Base-by-base conservation (phyloP, 176 grass and related monocot genomes). In the Aechmea fasciata region DNA sequence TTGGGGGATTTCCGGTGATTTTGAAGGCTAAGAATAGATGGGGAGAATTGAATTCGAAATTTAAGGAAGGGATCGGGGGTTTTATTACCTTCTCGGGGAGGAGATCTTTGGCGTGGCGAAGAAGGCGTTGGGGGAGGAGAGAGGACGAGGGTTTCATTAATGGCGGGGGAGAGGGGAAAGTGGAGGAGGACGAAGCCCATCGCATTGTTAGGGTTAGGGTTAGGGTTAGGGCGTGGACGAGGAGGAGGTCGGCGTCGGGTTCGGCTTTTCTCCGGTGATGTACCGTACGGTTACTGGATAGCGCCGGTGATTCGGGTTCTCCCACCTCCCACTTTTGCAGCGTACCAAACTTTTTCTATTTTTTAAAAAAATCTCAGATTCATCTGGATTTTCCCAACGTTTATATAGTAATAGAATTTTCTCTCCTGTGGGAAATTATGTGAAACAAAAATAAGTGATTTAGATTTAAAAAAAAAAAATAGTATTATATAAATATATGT, bases 121-220 rank as follows among this genome's bases (percentile, higher is more conserved):
- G 50, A 72, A 52, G 71, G 73, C 80, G 15, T 33, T 67, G 59
- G 81, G 75, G 78, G 73, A 81, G 63, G 3, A 24, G 49, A 22
- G 55, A 19, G 17, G 55, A 61, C 15, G 55, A 15, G 17, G 15
- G 2, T 10, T n/a, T 1, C 54, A 17, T 61, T 61, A 59, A 57
- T 17, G 52, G 15, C 15, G 14, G 10, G 52, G 13, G 11, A 13
- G 13, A 13, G 19, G 62, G 64, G 24, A 2, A 57, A 23, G 49
- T 11, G 23, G 26, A 14, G 23, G 49, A 13, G 52, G 22, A 19
- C 64, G 63, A 41, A 41, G 4, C 33, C 33, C 5, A 41, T 41
- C 33, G 6, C 5, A 41, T 41, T 41, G 1, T 6, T 41, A 41
- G 33, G 33, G 33, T 41, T 41, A 41, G 29, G 29, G 29, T 29